phyloP scores from a whole-genome alignment of 345 rosid genomes.

The Gossypium turneri region DNA sequence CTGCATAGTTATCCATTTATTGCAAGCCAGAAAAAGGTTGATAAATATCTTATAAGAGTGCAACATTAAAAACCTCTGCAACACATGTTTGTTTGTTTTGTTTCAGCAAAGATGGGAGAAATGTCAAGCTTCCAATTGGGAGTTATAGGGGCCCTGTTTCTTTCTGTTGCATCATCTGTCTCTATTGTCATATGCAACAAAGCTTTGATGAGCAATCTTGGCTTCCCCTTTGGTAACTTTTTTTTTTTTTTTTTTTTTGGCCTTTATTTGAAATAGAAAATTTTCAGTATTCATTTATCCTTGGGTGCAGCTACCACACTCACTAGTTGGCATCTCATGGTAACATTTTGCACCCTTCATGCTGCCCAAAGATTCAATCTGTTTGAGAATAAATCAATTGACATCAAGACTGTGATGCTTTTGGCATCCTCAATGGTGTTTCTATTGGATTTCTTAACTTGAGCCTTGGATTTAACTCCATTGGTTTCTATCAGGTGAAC shows the following conservation, averaged over 20 bases:
- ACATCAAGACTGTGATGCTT: constrained; percentile 79
- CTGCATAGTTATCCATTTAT: no score
- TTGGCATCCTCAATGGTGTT: constrained; percentile 93
- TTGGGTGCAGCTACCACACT: constrained; percentile 71
- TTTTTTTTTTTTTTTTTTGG: neutral
- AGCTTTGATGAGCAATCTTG: constrained; percentile 98
- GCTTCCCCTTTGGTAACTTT: constrained; percentile 88
- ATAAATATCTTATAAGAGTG: neutral
- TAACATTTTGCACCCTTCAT: constrained; percentile 88
- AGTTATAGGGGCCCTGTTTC: constrained; percentile 80
- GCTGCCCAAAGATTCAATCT: constrained; percentile 70
- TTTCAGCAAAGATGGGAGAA: constrained; percentile 62
- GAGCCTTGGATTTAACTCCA: constrained; percentile 96
- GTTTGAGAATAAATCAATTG: constrained; percentile 79
- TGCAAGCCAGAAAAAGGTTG: neutral
- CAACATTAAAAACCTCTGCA: neutral
- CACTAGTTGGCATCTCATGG: constrained; percentile 98
- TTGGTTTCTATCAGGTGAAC: constrained; percentile 90
- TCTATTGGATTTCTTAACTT: constrained; percentile 92
- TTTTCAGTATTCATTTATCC: neutral
- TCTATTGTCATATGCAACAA: constrained; percentile 98
- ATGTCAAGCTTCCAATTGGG: constrained; percentile 82
- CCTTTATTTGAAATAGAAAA: neutral
- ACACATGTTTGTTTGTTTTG: neutral
- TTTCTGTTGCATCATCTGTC: constrained; percentile 94